Conservation (phyloP, 768 basidiomycete species). For the Lyophyllum shimeji region DNA sequence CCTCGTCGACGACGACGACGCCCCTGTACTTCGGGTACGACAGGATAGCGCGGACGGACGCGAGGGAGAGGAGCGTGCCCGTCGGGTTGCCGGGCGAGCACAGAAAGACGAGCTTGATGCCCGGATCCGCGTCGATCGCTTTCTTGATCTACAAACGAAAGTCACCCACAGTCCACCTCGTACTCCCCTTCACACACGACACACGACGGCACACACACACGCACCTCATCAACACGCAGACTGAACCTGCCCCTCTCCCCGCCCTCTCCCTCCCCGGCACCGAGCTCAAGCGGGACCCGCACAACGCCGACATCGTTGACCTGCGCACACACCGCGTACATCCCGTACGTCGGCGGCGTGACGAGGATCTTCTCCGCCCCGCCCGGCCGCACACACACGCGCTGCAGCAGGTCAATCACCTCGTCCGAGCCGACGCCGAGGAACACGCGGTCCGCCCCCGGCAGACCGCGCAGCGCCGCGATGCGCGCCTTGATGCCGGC, state of each 20-base stretch:
- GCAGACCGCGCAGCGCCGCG: conserved; percentile 68
- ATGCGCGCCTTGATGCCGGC: conserved; percentile 74
- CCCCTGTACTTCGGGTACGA: conserved; percentile 86
- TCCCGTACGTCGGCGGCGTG: conserved; percentile 96
- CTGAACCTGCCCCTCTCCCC: conserved; percentile 75
- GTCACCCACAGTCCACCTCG: neutral
- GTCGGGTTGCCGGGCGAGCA: conserved; percentile 99
- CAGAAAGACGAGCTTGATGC: conserved; percentile 89
- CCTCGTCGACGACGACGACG: conserved; percentile 93
- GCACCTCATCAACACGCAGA: conserved; percentile 69
- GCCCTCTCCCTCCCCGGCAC: conserved; percentile 63
- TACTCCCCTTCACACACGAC: neutral
- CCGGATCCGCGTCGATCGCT: conserved; percentile 63
- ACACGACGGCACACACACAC: conserved; percentile 17
- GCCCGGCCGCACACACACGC: conserved; percentile 80
- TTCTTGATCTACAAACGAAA: conserved; percentile 59
- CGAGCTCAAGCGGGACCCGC: conserved; percentile 68
- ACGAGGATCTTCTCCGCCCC: conserved; percentile 83
- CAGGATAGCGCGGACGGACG: conserved; percentile 65
- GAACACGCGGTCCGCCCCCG: conserved; percentile 70
- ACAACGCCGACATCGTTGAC: conserved; percentile 90
- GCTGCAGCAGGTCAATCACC: conserved; percentile 91
- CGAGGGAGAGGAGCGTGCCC: conserved; percentile 79
- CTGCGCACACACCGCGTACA: conserved; percentile 94
- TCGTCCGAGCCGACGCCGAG: conserved; percentile 98